Evolutionary conservation across 495 filamentous ascomycete species (phyloP).

Genomic region (Cairneyella variabilis): DNA sequence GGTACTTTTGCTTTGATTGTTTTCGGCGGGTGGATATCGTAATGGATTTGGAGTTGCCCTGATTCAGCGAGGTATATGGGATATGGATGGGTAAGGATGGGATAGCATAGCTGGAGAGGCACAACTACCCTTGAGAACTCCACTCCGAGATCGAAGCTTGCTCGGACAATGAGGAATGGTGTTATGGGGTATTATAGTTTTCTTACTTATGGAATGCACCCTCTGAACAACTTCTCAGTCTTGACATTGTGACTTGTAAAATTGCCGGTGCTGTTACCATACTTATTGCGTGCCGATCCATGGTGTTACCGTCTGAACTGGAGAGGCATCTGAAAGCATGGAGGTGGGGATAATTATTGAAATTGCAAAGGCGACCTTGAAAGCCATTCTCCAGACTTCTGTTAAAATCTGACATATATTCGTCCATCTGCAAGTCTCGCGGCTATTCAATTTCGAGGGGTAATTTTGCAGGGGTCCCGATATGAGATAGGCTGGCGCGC

Average conservation of each 20-base stretch:
- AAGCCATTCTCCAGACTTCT: too few relatives aligned
- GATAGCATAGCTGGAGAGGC: background rate
- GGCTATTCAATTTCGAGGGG: background rate
- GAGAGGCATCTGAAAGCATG: too few relatives aligned
- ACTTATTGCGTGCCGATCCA: too few relatives aligned
- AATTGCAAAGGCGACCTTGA: too few relatives aligned
- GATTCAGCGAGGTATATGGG: slow-evolving; percentile 5
- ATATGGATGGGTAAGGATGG: slow-evolving; percentile 3
- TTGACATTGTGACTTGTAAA: too few relatives aligned
- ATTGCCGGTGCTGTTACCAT: too few relatives aligned
- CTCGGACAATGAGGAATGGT: slow-evolving; percentile 6
- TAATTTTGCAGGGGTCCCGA: background rate
- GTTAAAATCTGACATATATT: too few relatives aligned
- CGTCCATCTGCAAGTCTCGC: too few relatives aligned
- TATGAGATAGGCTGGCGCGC: background rate
- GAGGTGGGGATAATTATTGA: too few relatives aligned
- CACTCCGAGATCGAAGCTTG: slow-evolving; percentile 5
- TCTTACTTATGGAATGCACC: slow-evolving; percentile 15
- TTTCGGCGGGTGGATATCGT: slow-evolving; percentile 10
- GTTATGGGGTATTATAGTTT: slow-evolving; percentile 17
- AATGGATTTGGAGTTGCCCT: slow-evolving; percentile 18
- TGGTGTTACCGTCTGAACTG: too few relatives aligned
- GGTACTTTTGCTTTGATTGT: slow-evolving; percentile 6
- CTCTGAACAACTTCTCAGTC: background rate
- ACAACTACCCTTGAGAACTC: background rate